A percentile compares a stretch with the other conserved stretches of the same genome.
Conservation (phyloP, 192 early-diverging fungal species). For the Pilaira anomala region DNA sequence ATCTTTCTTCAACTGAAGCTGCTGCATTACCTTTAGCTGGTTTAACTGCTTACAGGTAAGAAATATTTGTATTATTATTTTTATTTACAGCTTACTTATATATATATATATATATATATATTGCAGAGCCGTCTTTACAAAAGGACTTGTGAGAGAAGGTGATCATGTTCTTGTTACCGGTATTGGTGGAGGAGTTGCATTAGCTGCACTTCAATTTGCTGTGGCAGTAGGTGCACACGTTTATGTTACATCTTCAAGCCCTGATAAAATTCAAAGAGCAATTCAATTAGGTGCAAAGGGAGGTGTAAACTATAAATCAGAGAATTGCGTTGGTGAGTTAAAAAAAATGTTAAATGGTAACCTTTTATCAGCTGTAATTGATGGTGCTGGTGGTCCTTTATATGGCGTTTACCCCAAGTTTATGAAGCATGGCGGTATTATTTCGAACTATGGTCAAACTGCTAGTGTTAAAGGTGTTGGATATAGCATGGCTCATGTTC, state of each 20-base stretch:
- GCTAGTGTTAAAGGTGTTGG: conserved; percentile 38
- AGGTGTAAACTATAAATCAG: conserved; percentile 67
- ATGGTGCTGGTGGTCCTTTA: conserved; percentile 62
- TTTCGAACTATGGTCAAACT: conserved; percentile 62
- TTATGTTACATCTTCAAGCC: conserved; percentile 64
- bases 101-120: no score
- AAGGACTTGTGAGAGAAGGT: conserved; percentile 50
- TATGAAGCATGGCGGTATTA: conserved; percentile 50
- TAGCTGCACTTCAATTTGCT: conserved; percentile 63
- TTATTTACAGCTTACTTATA: no score
- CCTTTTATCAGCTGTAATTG: conserved; percentile 55
- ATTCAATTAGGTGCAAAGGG: conserved; percentile 61
- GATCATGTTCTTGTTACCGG: conserved; percentile 65
- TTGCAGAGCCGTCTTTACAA: conserved; percentile 64
- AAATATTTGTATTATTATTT: not conserved
- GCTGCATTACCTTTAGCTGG: conserved; percentile 71
- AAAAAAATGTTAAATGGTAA: conserved; percentile 33
- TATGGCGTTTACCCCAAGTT: conserved; percentile 41
- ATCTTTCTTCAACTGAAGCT: conserved; percentile 57
- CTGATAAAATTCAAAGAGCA: conserved; percentile 59
- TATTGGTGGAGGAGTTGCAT: conserved; percentile 74
- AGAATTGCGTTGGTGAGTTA: conserved; percentile 46
- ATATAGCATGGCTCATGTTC: conserved; percentile 43
- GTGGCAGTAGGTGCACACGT: conserved; percentile 66
- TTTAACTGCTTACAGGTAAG: conserved; percentile 51